These are phyloP conservation scores for Suhomyces kilbournensis DNA, from an alignment of 805 yeast species.

Conservation along the genomic window DNA sequence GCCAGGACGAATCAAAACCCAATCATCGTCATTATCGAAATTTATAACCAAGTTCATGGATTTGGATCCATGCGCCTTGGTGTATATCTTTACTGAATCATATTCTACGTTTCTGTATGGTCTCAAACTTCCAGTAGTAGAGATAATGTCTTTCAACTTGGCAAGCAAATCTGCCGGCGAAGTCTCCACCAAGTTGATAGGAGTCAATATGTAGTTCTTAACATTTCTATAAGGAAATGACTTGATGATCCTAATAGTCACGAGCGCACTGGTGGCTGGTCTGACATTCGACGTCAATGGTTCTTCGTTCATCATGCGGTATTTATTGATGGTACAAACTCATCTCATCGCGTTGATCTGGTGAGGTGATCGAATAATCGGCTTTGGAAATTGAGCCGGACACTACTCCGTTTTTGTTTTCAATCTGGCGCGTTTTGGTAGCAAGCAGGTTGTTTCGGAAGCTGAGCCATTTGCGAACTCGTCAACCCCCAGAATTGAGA, in stretches of 20 bases:
- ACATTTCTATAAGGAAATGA: slow-evolving; percentile 91
- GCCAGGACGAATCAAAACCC: slow-evolving; percentile 46
- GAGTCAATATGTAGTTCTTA: slow-evolving; percentile 65
- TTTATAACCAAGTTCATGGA: slow-evolving; percentile 90
- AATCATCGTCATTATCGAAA: slow-evolving; percentile 73
- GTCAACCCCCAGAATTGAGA: neutral
- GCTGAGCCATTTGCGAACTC: neutral
- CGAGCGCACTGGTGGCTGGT: slow-evolving; percentile 68
- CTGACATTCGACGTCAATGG: slow-evolving; percentile 78
- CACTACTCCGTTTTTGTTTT: neutral
- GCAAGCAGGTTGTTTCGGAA: too few relatives aligned
- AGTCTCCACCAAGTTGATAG: slow-evolving; percentile 66
- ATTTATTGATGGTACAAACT: neutral
- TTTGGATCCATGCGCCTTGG: slow-evolving; percentile 93
- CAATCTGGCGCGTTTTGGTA: neutral
- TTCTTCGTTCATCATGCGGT: slow-evolving; percentile 32
- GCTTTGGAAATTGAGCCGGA: neutral
- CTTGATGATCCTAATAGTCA: slow-evolving; percentile 84
- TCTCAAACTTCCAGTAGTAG: slow-evolving; percentile 64
- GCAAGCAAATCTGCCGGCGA: slow-evolving; percentile 65
- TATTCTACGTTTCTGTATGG: slow-evolving; percentile 77
- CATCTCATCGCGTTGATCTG: neutral
- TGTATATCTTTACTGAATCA: slow-evolving; percentile 80
- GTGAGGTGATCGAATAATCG: neutral
- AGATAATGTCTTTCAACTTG: slow-evolving; percentile 42